These are phyloP conservation scores for Hypoxylon crocopeplum DNA, from an alignment of 495 filamentous ascomycete genomes.

Conservation along the genomic window DNA sequence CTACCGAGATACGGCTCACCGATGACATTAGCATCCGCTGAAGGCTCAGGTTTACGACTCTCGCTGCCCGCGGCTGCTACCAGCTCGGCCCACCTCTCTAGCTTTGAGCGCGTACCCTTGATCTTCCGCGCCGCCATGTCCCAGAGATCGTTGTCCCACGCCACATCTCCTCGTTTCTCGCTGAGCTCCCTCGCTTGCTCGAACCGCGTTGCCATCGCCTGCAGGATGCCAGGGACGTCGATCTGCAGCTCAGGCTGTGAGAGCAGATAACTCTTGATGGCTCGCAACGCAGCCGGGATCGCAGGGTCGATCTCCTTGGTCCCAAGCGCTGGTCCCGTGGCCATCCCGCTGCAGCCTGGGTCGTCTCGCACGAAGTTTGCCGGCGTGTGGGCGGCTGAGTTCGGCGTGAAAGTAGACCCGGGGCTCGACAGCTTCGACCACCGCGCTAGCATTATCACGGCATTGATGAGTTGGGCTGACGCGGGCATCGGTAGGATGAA, in stretches of 20 bases:
- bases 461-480: conserved; percentile 49
- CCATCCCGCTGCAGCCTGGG: conserved; percentile 13
- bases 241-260: conserved; percentile 40
- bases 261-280: conserved; percentile 33
- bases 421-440: conserved; percentile 43
- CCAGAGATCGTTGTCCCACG: conserved; percentile 41
- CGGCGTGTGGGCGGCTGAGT: background rate
- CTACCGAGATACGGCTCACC: background rate
- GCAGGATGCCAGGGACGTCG: conserved; percentile 36
- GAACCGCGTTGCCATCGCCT: conserved; percentile 37
- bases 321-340: background rate
- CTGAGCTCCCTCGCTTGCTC: conserved; percentile 30
- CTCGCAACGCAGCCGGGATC: conserved; percentile 33
- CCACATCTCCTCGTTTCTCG: conserved; percentile 2
- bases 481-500: conserved; percentile 46
- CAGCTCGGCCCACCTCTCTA: conserved; percentile 42
- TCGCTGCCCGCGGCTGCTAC: conserved; percentile 26
- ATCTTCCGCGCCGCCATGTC: conserved; percentile 39
- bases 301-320: conserved; percentile 30
- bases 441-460: conserved; percentile 45
- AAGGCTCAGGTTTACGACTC: conserved; percentile 3
- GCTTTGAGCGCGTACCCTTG: conserved; percentile 36
- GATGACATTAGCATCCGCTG: background rate
- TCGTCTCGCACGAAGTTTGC: conserved; percentile 8
- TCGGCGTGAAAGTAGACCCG: background rate